Base-by-base conservation (phyloP, 2,329 filamentous ascomycete genomes). In the Parastagonospora nodorum region DNA sequence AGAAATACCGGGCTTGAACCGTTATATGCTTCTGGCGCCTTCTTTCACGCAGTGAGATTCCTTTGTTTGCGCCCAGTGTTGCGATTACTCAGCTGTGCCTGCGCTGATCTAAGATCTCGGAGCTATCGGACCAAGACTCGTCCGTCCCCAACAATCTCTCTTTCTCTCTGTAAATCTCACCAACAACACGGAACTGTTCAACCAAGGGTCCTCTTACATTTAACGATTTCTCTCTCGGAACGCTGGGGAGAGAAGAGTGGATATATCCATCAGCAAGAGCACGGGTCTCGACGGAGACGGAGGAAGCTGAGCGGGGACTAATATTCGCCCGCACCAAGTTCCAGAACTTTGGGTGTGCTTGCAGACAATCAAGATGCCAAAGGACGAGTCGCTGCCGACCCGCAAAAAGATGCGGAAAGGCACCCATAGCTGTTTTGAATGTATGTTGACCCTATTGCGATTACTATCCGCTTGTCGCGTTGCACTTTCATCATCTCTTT, bases 381-480 rank as follows among this genome's bases (percentile, higher is more conserved):
- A 74, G 58, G 68, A 71, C 54, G 60, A 67, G 42, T 60, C 68
- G 37, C 44, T 70, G 50, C 64, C 67, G 36, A 60, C 63, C 31
- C 66, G 72, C 42, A 75, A 74, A 61, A 76, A 73, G 68, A 76
- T 76, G 74, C 66, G 74, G 45, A 76, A 76, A 58, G 74, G 74
- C 16, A 76, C 74, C 42, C 74, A 75, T 59, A 75, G 73, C 55
- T 76, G 74, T 61, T 76, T 76, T 50, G 74, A 76, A 68, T 76
- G 74, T 75, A 74, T 49, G 73, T 73, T 52, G 41, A 50, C 36
- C 49, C 45, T 19, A 31, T 53, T 38, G 28, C 47, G 46, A 47
- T 44, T 27, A 46, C 29, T 30, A 15, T 28, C 15, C 43, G 32
- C 42, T 52, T 44, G 37, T 44, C 46, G 29, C 39, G 46, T 45